A percentile compares a stretch with the other conserved stretches of the same genome.
Conservation (phyloP, 2,329 filamentous ascomycete genomes). For the Colletotrichum orbiculare region DNA sequence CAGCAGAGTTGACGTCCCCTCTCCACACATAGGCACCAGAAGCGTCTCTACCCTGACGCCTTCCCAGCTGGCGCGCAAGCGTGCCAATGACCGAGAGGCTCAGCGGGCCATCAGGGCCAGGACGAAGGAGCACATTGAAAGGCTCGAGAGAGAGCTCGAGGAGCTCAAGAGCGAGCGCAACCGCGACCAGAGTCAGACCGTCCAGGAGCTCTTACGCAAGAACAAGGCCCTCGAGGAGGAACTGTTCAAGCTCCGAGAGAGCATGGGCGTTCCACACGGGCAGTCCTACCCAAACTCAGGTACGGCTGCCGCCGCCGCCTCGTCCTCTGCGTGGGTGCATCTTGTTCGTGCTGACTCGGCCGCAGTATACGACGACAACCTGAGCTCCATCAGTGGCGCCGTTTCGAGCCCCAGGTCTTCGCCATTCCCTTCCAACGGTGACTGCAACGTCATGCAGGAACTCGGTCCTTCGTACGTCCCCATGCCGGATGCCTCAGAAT, state of each 20-base stretch:
- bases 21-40: slow-evolving; percentile 62
- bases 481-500: slow-evolving; percentile 56
- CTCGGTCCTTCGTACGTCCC: slow-evolving; percentile 53
- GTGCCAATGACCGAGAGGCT: slow-evolving; percentile 91
- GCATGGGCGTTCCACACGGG: slow-evolving; percentile 54
- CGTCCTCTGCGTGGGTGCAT: slow-evolving; percentile 34
- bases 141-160: slow-evolving; percentile 78
- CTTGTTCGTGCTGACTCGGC: slow-evolving; percentile 36
- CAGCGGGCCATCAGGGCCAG: slow-evolving; percentile 88
- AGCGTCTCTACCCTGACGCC: slow-evolving; percentile 90
- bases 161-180: slow-evolving; percentile 69
- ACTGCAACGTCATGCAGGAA: slow-evolving; percentile 57
- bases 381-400: slow-evolving; percentile 51
- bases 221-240: slow-evolving; percentile 67
- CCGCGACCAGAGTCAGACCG: slow-evolving; percentile 61
- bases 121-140: slow-evolving; percentile 87
- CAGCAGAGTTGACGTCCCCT: slow-evolving; percentile 11
- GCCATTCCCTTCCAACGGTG: slow-evolving; percentile 54
- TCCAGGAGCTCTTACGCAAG: slow-evolving; percentile 62
- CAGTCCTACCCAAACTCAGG: slow-evolving; percentile 56
- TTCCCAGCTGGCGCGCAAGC: slow-evolving; percentile 88
- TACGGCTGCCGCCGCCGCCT: slow-evolving; percentile 43
- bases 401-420: slow-evolving; percentile 58
- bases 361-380: slow-evolving; percentile 55
- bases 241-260: slow-evolving; percentile 57